Evolutionary conservation across 305 asterid species (phyloP).

Genomic region (Withania somnifera): DNA sequence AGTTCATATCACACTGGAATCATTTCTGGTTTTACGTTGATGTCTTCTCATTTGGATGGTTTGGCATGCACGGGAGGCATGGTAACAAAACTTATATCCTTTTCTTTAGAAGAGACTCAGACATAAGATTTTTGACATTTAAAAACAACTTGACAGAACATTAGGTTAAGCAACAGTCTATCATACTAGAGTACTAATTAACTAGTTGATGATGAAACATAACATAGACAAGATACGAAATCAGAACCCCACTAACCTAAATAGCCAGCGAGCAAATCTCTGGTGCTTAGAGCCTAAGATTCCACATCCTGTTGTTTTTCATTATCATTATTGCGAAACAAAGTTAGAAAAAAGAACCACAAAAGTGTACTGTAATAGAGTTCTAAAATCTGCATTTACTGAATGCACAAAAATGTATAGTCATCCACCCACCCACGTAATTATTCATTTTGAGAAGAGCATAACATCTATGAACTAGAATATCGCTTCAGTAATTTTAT

Average conservation of each 20-base stretch:
- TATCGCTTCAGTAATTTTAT: background rate
- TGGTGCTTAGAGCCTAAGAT: background rate
- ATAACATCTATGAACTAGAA: background rate
- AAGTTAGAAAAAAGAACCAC: background rate
- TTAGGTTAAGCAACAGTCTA: background rate
- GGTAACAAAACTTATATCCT: conserved; percentile 28
- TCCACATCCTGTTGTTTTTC: background rate
- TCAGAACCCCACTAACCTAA: background rate
- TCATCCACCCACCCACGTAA: background rate
- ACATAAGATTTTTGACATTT: background rate
- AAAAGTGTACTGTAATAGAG: background rate
- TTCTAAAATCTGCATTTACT: background rate
- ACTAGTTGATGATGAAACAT: background rate
- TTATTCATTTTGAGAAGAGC: background rate
- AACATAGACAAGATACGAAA: background rate
- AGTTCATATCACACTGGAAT: conserved; percentile 91
- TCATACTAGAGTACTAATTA: background rate
- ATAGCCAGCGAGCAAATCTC: background rate
- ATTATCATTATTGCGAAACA: background rate
- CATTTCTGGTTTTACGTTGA: conserved; percentile 66
- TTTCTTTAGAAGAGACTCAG: background rate
- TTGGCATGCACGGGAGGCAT: conserved; percentile 24
- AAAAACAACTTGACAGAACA: background rate
- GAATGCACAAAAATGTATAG: background rate
- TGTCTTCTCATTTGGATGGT: conserved; percentile 45